Evolutionary conservation across 192 early-diverging fungal genomes (phyloP), one percentile per base, ranked within the genome.

Genomic region (Coemansia sp.): DNA sequence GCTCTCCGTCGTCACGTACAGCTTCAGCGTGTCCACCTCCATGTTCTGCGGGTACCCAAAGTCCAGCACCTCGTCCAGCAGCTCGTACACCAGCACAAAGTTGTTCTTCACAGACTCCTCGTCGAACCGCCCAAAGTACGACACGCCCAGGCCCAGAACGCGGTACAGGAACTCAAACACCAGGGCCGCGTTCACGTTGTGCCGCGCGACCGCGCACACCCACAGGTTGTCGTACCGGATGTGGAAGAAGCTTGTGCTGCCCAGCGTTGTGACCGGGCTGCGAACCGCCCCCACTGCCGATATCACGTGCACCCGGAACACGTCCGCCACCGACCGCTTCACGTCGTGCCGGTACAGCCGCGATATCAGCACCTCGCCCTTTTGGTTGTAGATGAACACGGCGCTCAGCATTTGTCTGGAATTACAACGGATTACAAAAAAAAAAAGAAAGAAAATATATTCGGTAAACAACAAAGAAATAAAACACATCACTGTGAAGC

Each of bases 361-460:
- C 24, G 94, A 95, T 56, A 99, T 97, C 29, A 99, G 89, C 16
- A 98, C 95, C 72, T 99, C 95, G 49, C 97, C 95, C 75, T 99
- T 99, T 66, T 91, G 94, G 84, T 95, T 98, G 81, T 95, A 95
- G 45, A 98, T 92, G 71, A 98, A 95, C 62, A 98, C 86, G 18
- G 88, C 94, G 70, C 90, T 92, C 48, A 98, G 87, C 95, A 97
- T 98, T 52, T 12, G n/a, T n/a, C n/a, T n/a, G n/a, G 12, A 10
- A 56, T 14, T 32, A 27, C 32, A 33, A 10, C 5, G n/a, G n/a
- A n/a, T n/a, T n/a, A n/a, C n/a, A n/a, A n/a, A n/a, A n/a, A n/a
- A n/a, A n/a, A n/a, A n/a, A n/a, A n/a, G n/a, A n/a, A n/a, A n/a
- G n/a, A n/a, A n/a, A n/a, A n/a, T n/a, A n/a, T n/a, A n/a, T n/a